phyloP scores from a whole-genome alignment of 2,329 filamentous ascomycete species.

The Pseudogymnoascus sp. region DNA sequence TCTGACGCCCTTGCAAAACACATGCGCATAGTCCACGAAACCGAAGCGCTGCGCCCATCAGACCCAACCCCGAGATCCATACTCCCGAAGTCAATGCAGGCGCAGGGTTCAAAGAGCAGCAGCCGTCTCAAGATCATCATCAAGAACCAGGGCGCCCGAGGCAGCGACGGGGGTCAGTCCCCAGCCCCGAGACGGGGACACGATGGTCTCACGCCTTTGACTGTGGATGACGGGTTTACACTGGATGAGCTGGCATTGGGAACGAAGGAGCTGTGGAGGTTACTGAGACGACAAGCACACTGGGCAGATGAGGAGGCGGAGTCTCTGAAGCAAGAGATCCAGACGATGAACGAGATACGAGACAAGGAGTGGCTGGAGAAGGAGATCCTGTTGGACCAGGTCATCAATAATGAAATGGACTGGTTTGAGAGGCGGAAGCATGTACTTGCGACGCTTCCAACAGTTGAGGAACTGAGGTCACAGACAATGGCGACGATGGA shows the following conservation, averaged over 20 bases:
- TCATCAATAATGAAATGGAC: constrained; percentile 60
- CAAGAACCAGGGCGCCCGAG: constrained; percentile 54
- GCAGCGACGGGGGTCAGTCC: constrained; percentile 45
- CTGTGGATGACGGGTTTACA: constrained; percentile 54
- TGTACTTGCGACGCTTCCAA: constrained; percentile 42
- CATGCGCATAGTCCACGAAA: constrained; percentile 98
- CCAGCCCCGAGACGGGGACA: constrained; percentile 23
- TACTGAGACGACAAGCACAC: constrained; percentile 57
- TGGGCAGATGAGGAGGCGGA: constrained; percentile 67
- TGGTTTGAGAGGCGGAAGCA: constrained; percentile 54
- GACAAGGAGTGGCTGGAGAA: constrained; percentile 73
- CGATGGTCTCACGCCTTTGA: constrained; percentile 45
- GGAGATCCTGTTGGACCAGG: constrained; percentile 70
- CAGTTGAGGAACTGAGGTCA: background rate
- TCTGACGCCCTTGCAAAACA: constrained; percentile 96
- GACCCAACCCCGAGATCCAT: constrained; percentile 65
- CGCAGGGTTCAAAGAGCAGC: constrained; percentile 35
- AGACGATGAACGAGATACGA: constrained; percentile 59
- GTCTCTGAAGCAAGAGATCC: constrained; percentile 57
- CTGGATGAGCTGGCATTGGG: constrained; percentile 55
- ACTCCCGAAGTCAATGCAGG: constrained; percentile 39
- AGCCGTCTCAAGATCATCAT: constrained; percentile 58
- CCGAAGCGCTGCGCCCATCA: constrained; percentile 78
- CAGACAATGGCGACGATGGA: constrained; percentile 6
- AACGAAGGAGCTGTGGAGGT: constrained; percentile 60